These are phyloP conservation scores for Xeromyces bisporus DNA, from an alignment of 495 filamentous ascomycete genomes.

Conservation along the genomic window DNA sequence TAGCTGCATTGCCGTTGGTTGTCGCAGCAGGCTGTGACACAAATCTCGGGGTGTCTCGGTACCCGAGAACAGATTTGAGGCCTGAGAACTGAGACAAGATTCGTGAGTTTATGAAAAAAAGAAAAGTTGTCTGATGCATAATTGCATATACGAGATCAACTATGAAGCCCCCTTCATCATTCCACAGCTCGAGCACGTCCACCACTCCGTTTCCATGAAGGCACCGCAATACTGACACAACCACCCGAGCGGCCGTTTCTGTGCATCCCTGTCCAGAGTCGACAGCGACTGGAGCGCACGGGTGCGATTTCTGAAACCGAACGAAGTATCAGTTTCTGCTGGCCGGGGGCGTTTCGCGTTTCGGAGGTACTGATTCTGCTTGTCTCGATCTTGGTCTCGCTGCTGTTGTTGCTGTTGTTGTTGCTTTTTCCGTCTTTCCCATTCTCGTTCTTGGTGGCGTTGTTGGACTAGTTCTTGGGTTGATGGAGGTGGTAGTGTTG, in stretches of 20 bases:
- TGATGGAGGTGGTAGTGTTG: slow-evolving; percentile 6
- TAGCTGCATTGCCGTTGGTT: no score
- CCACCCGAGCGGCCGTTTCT: slow-evolving; percentile 44
- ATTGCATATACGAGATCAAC: slow-evolving; percentile 2
- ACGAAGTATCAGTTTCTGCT: not conserved
- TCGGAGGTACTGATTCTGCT: not conserved
- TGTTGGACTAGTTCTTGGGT: slow-evolving; percentile 4
- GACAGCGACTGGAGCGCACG: slow-evolving; percentile 22
- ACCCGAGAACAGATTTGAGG: no score
- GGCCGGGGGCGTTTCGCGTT: not conserved
- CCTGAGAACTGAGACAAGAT: no score
- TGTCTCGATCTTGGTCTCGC: slow-evolving; percentile 4
- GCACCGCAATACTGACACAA: slow-evolving; percentile 47
- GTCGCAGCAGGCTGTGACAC: no score
- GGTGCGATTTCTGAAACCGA: slow-evolving; percentile 20
- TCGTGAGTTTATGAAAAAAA: no score
- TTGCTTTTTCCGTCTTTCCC: slow-evolving; percentile 9
- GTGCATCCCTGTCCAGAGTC: slow-evolving; percentile 19
- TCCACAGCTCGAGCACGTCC: slow-evolving; percentile 58
- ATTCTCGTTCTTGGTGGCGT: slow-evolving; percentile 5
- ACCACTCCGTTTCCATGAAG: slow-evolving; percentile 56
- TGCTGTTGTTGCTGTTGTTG: slow-evolving; percentile 4
- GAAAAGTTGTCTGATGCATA: no score
- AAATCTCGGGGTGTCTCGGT: no score
- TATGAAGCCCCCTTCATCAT: slow-evolving; percentile 46